Evolutionary conservation across 805 yeast species (phyloP).

Genomic region (Yamadazyma kitorensis): DNA sequence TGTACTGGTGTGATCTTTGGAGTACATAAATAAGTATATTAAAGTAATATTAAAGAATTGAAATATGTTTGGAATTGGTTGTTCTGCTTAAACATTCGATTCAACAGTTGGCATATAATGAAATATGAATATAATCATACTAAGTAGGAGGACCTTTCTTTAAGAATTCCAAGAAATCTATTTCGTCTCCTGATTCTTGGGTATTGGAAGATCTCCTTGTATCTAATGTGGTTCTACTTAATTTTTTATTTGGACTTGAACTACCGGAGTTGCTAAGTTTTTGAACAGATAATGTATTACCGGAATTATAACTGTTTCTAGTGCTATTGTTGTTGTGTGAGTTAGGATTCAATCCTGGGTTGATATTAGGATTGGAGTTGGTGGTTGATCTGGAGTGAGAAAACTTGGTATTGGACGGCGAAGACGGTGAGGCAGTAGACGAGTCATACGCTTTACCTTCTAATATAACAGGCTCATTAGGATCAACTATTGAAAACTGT

Average conservation of each 20-base stretch:
- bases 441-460: slow-evolving; percentile 15
- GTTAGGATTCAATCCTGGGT: background rate
- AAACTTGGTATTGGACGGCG: slow-evolving; percentile 3
- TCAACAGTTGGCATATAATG: no score
- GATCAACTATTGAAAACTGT: slow-evolving; percentile 18
- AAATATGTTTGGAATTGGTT: slow-evolving; percentile 1
- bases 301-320: slow-evolving; percentile 15
- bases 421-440: slow-evolving; percentile 6
- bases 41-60: no score
- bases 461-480: slow-evolving; percentile 15
- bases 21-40: no score
- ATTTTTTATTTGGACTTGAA: slow-evolving; percentile 11
- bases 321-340: background rate
- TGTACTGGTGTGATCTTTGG: no score
- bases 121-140: no score
- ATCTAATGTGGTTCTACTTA: slow-evolving; percentile 10
- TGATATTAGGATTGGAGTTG: background rate
- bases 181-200: slow-evolving; percentile 28
- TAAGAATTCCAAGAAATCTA: slow-evolving; percentile 48
- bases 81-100: no score
- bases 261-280: slow-evolving; percentile 11
- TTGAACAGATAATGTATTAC: slow-evolving; percentile 8
- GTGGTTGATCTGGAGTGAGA: background rate
- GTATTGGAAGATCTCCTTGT: slow-evolving; percentile 3
- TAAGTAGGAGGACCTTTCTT: slow-evolving; percentile 33